These are phyloP conservation scores for Colletotrichum brevisporum DNA, from an alignment of 2,329 filamentous ascomycete genomes.

Conservation along the genomic window DNA sequence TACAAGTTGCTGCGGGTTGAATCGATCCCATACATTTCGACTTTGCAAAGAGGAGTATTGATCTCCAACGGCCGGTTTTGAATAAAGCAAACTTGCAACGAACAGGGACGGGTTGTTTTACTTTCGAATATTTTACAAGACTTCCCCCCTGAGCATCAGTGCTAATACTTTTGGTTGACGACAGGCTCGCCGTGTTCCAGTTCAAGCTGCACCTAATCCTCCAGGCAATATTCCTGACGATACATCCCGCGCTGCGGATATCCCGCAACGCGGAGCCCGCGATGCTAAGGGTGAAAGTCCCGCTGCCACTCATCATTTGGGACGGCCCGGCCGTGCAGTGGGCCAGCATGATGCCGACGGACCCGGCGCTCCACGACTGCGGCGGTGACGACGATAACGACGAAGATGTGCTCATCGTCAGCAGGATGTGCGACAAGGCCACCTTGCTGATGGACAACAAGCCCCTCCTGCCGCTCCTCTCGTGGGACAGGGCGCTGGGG, in stretches of 20 bases:
- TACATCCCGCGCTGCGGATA: constrained; percentile 23
- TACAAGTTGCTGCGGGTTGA: no score
- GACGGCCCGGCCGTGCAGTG: constrained; percentile 23
- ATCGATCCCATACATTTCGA: no score
- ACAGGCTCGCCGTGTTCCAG: constrained; percentile 33
- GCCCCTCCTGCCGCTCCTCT: constrained; percentile 23
- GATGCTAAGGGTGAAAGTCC: constrained; percentile 20
- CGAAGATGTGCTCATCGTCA: constrained; percentile 8
- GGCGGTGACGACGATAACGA: not conserved
- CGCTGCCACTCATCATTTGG: constrained; percentile 26
- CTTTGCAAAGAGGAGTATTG: no score
- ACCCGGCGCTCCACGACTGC: constrained; percentile 11
- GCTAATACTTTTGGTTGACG: not conserved
- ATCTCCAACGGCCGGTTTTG: no score
- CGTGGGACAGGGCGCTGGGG: constrained; percentile 30
- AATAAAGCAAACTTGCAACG: no score
- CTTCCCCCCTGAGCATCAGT: no score
- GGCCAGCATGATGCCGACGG: constrained; percentile 17
- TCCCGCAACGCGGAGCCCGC: constrained; percentile 27
- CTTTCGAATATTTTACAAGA: no score
- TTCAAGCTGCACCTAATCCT: constrained; percentile 35
- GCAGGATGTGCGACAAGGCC: constrained; percentile 30
- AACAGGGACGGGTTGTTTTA: no score
- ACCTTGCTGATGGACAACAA: constrained; percentile 23
- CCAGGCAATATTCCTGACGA: constrained; percentile 33